Base-by-base conservation (phyloP, 2,329 filamentous ascomycete genomes). In the Ascochyta fabae region DNA sequence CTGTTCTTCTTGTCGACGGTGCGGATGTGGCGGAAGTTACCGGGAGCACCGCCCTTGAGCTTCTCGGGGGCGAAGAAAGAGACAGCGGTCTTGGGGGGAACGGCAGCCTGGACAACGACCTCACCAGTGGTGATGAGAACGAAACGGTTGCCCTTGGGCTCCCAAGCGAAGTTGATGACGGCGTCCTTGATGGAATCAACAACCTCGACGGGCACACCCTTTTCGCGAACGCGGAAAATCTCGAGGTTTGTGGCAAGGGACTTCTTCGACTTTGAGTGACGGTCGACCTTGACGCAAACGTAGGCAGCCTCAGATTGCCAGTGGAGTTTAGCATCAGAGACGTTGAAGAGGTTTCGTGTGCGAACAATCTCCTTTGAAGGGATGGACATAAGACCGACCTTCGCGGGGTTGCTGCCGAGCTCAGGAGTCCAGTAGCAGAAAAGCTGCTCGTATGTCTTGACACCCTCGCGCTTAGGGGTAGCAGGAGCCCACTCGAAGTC, bases 131-230 rank as follows among this genome's bases (percentile, higher is more conserved):
- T 97, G 80, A 99, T 99, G 73, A 97, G 88, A 64, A 97, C 92
- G 76, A 99, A 99, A 35, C 95, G 89, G 77, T 96, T 93, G 60
- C 95, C 95, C 82, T 97, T 97, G 61, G 95, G 95, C 75, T 99
- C 95, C 95, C 95, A 99, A 9, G 95, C 92, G 74, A 99, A 99
- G 83, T 99, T 99, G 81, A 99, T 96, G 67, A 99, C 95, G 1
- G 93, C 96, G 72, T 98, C 95, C 81, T 98, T 98, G 79, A 99
- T 90, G 49, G 89, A 92, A 78, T 99, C 95, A 47, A 99, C 92
- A 53, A 98, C 95, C 78, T 99, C 95, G 50, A 99, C 94, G 1
- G 95, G 95, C 2, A 99, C 95, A 66, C 95, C 94, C 86, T 99
- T 99, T 79, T 99, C 95, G 75, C 87, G 88, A 67, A 99, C 86